Base-by-base conservation (phyloP, 2,329 filamentous ascomycete genomes). In the Botrytis deweyae region DNA sequence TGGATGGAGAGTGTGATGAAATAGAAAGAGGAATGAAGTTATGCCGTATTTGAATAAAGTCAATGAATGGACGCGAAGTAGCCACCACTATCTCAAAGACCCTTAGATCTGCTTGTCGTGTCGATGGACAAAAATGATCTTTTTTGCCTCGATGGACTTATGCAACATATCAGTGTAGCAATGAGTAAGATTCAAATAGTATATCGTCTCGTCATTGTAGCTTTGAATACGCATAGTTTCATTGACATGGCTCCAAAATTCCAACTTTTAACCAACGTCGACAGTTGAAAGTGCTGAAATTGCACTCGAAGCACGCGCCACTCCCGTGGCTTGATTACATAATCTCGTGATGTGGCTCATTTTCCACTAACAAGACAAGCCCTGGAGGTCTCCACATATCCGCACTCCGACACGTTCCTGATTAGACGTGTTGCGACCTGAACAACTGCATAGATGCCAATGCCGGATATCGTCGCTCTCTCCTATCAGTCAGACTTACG, bases 1-100 rank as follows among this genome's bases (percentile, higher is more conserved):
- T 90, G 88, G 88, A 87, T 90, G 85, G 88, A 90, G 78, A 81
- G 83, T 73, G 85, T 89, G 7, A 79, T 80, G 77, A 29, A n/a
- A 42, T 73, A 63, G 38, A 42, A 42, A 10, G 4, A 29, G 40
- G 18, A 10, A 7, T 25, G 7, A 58, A 29, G 1, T 18, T 18
- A n/a, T 68, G 29, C 9, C 3, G 6, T 29, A 29, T 42, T 63
- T 9, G 2, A 18, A 40, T 4, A 33, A 8, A n/a, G 22, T 42
- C 59, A 7, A n/a, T n/a, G 12, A 40, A 8, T 25, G 22, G 36
- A 42, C 12, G 33, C 20, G 25, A 29, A 64, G n/a, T 12, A 22
- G 38, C 40, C 38, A 44, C 38, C 40, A 29, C 38, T 4, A 64
- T 64, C 1, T 12, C 20, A 42, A 29, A 44, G 25, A 8, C 8